Evolutionary conservation across 179 eudicot genomes (phyloP), one percentile per base, ranked within the genome.

Genomic region (Vitellaria paradoxa): DNA sequence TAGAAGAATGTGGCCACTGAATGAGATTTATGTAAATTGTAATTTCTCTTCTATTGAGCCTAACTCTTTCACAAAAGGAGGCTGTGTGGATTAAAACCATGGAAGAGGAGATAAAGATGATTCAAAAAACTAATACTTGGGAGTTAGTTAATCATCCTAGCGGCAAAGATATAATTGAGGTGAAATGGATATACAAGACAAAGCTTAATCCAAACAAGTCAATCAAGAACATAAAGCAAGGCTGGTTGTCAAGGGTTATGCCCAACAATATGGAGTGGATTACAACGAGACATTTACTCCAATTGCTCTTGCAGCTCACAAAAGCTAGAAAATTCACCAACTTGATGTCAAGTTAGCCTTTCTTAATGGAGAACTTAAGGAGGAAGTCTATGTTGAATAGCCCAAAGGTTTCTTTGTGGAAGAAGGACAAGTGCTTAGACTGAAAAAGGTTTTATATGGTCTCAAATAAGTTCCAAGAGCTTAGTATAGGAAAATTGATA

Each of bases 361-460:
- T 14, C 20, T 69, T 0, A 69, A 46, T 69, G 59, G 59, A 11
- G 6, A n/a, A n/a, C 20, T 61, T 7, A 7, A 61, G 8, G 4
- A 61, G 11, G 24, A 61, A 13, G 7, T 45, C 2, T 69, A 46
- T 47, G 57, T 50, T 3, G 59, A 69, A 11, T 37, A 47, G 6
- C 73, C 57, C 0, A 0, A 49, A 49, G 26, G 40, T 6, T 69
- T 69, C 15, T 9, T n/a, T 18, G 37, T 47, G 17, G 21, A 77
- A 46, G 79, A 45, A 59, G 23, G 15, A 42, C 45, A 77, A 14
- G 68, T 67, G 7, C 18, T 42, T 0, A 66, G 26, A 5, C 10
- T 76, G 23, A 76, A 76, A 23, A 76, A 76, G 15, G 23, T 72
- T 15, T 55, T 76, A 0, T 76, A 76, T 53, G 56, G 65, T 0